These are phyloP conservation scores for Rhodotorula paludigena DNA, from an alignment of 768 basidiomycete species.

Conservation along the genomic window DNA sequence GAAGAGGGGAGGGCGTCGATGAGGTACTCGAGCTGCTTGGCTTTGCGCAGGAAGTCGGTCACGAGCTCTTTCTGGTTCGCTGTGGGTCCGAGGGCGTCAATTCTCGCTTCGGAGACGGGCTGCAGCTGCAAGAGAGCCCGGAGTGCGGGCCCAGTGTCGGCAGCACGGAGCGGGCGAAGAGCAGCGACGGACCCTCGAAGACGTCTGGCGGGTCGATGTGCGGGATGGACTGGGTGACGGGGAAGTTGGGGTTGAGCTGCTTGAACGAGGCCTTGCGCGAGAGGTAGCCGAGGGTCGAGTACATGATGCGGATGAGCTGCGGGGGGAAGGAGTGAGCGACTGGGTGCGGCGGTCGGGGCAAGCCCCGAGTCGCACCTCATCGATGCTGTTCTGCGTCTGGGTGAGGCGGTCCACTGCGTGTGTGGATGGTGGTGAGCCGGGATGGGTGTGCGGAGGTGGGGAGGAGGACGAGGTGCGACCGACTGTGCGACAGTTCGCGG, in stretches of 20 bases:
- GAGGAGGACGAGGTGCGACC: background rate
- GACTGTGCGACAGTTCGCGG: constrained; percentile 24
- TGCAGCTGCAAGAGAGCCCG: background rate
- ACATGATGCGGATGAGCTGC: constrained; percentile 86
- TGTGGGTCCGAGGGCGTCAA: constrained; percentile 44
- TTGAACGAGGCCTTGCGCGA: constrained; percentile 68
- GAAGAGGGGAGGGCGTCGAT: constrained; percentile 59
- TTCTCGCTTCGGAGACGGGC: background rate
- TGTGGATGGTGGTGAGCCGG: background rate
- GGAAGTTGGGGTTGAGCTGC: constrained; percentile 71
- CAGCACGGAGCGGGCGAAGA: background rate
- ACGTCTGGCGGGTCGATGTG: constrained; percentile 46
- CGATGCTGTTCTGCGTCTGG: constrained; percentile 89
- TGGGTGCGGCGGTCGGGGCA: background rate
- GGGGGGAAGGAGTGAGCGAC: background rate
- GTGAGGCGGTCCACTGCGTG: constrained; percentile 86
- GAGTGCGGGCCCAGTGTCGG: background rate
- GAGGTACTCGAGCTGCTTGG: constrained; percentile 80
- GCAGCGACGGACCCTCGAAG: constrained; percentile 9
- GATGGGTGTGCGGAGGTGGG: background rate
- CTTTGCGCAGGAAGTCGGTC: constrained; percentile 72
- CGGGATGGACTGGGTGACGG: constrained; percentile 76
- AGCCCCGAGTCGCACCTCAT: constrained; percentile 56
- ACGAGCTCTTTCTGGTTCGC: constrained; percentile 82
- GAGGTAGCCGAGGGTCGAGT: constrained; percentile 72